Evolutionary conservation across 2,329 filamentous ascomycete genomes (phyloP).

Genomic region (Fusarium armeniacum): DNA sequence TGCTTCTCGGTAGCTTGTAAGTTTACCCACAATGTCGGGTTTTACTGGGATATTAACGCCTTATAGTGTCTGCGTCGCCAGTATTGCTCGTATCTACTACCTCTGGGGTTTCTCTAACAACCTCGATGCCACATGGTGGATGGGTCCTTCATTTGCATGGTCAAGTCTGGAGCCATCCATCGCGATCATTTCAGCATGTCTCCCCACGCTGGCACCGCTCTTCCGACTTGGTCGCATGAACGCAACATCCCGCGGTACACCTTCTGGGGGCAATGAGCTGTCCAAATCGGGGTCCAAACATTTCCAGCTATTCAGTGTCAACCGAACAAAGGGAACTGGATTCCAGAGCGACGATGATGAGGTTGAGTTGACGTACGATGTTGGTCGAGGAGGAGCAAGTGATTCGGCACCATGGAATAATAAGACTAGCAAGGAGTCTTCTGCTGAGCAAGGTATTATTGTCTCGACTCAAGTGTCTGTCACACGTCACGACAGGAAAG

Average conservation of each 20-base stretch:
- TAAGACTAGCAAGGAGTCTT: background rate
- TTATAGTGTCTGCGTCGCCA: conserved; percentile 11
- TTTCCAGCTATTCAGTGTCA: conserved; percentile 17
- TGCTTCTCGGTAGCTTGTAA: conserved; percentile 30
- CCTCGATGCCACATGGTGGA: conserved; percentile 25
- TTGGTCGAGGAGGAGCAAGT: background rate
- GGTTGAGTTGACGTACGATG: conserved; percentile 15
- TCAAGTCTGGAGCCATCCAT: conserved; percentile 23
- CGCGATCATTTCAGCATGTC: conserved; percentile 16
- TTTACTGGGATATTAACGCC: background rate
- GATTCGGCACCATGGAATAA: background rate
- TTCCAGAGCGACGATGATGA: conserved; percentile 25
- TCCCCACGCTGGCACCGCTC: conserved; percentile 6
- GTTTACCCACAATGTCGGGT: accelerated
- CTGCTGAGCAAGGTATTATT: conserved; percentile 10
- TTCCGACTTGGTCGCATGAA: conserved; percentile 16
- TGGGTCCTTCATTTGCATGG: conserved; percentile 24
- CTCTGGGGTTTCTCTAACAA: conserved; percentile 30
- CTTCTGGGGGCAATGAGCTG: conserved; percentile 14
- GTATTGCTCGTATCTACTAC: conserved; percentile 22
- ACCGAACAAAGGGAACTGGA: background rate
- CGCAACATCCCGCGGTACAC: conserved; percentile 9
- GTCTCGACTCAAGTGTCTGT: conserved; percentile 13
- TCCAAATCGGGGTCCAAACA: conserved; percentile 21
- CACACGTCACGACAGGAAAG: conserved; percentile 4